Evolutionary conservation across 371 early-diverging fungal genomes (phyloP).

Genomic region (Mortierella sp.): DNA sequence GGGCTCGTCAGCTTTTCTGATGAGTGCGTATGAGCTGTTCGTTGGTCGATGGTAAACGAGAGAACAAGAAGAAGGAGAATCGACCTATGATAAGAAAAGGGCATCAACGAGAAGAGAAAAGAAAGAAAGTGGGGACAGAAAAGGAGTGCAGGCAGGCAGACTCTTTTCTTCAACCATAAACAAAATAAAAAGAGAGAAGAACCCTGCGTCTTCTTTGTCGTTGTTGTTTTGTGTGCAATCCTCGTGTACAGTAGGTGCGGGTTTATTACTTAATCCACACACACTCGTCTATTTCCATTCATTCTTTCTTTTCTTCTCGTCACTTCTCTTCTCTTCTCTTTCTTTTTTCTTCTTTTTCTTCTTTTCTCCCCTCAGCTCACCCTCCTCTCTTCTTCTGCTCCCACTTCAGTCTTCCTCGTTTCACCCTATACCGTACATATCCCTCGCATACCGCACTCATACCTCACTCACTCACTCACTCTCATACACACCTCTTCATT

Average conservation of each 20-base stretch:
- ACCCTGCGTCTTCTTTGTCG: background rate
- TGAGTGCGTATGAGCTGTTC: conserved; percentile 1
- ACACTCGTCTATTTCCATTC: background rate
- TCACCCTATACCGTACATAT: background rate
- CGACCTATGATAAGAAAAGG: background rate
- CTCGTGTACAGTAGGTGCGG: background rate
- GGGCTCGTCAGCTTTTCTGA: background rate
- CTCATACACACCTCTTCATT: background rate
- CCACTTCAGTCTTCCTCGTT: background rate
- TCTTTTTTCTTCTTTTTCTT: conserved; percentile 3
- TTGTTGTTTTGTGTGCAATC: background rate
- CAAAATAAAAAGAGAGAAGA: background rate
- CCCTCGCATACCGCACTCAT: background rate
- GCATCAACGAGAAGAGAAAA: background rate
- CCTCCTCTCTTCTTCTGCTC: background rate
- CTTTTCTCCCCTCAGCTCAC: conserved; percentile 2
- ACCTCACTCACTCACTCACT: conserved; percentile 7
- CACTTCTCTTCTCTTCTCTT: background rate
- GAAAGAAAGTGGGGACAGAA: background rate
- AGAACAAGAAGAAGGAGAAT: background rate
- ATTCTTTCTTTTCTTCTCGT: background rate
- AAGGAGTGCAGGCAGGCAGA: background rate
- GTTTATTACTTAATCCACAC: conserved; percentile 3
- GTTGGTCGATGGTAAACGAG: background rate
- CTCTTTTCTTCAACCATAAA: background rate